A percentile compares a stretch with the other conserved stretches of the same genome.
These are phyloP conservation scores for Russula virescens DNA, from an alignment of 768 basidiomycete species.

Conservation along the genomic window DNA sequence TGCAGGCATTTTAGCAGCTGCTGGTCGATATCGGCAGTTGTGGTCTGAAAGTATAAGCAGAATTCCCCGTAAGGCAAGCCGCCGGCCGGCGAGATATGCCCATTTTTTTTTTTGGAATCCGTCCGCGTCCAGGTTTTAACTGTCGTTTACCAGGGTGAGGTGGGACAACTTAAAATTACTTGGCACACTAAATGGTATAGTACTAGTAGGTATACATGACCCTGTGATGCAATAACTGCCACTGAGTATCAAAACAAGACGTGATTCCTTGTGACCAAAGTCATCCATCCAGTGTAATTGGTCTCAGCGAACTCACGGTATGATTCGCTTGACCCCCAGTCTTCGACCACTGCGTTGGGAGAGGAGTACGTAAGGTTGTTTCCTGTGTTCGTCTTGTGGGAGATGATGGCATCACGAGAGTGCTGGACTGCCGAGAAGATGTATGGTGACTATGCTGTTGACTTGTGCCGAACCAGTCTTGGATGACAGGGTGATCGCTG, in stretches of 20 bases:
- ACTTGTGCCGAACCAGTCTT: constrained; percentile 5
- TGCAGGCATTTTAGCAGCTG: background rate
- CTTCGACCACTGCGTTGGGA: constrained; percentile 9
- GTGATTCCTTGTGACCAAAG: background rate
- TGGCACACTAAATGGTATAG: constrained; percentile 1
- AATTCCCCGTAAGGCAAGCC: too few relatives aligned
- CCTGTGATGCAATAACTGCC: background rate
- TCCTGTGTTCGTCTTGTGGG: constrained; percentile 6
- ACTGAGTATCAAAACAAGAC: background rate
- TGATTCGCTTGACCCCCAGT: constrained; percentile 10
- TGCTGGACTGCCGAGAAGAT: background rate
- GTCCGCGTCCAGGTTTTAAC: too few relatives aligned
- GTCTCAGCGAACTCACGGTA: constrained; percentile 4
- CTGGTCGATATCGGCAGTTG: background rate
- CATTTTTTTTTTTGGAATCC: too few relatives aligned
- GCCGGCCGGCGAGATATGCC: too few relatives aligned
- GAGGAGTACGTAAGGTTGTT: background rate
- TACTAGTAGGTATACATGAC: constrained; percentile 13
- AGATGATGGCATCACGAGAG: background rate
- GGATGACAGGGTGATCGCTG: constrained; percentile 17
- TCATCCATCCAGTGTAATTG: constrained; percentile 16
- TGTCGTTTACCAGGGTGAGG: background rate
- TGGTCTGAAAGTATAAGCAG: too few relatives aligned
- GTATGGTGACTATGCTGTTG: background rate
- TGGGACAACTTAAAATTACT: background rate